Conservation (phyloP, 164 flowering plant species). For the Magnolia changhungtana region DNA sequence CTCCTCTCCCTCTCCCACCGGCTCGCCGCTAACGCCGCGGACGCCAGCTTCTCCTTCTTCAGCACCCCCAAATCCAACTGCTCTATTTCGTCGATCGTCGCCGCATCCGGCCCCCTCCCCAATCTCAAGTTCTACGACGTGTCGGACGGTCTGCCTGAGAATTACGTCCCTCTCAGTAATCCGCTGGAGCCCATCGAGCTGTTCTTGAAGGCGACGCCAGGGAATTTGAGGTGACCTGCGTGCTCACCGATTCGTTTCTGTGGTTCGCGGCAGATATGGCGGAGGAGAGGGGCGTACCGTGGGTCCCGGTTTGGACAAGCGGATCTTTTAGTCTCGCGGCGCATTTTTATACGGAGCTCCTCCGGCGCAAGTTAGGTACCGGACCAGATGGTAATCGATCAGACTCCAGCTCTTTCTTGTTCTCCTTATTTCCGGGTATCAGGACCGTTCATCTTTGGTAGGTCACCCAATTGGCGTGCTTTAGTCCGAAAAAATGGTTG, state of each 20-base stretch:
- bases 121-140: slow-evolving; percentile 25
- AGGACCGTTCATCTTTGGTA: background rate
- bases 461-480: no score
- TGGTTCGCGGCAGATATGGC: slow-evolving; percentile 40
- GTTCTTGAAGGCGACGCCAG: slow-evolving; percentile 36
- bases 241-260: slow-evolving; percentile 35
- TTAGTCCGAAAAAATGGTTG: no score
- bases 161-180: slow-evolving; percentile 6
- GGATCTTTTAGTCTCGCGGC: slow-evolving; percentile 24
- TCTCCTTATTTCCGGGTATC: no score
- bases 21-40: slow-evolving; percentile 35
- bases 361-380: slow-evolving; percentile 14
- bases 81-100: background rate
- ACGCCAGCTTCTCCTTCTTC: slow-evolving; percentile 48
- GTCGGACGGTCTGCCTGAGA: slow-evolving; percentile 34
- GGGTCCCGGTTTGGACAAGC: slow-evolving; percentile 38
- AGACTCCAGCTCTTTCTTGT: background rate
- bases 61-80: slow-evolving; percentile 34
- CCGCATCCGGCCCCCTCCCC: background rate
- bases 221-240: slow-evolving; percentile 31
- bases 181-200: slow-evolving; percentile 20
- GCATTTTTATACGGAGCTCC: slow-evolving; percentile 26
- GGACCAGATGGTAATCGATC: slow-evolving; percentile 2
- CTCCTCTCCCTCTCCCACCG: slow-evolving; percentile 32
- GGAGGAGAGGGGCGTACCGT: slow-evolving; percentile 33